Conservation (phyloP, 2,329 filamentous ascomycete species). For the Chaetomium globosum region DNA sequence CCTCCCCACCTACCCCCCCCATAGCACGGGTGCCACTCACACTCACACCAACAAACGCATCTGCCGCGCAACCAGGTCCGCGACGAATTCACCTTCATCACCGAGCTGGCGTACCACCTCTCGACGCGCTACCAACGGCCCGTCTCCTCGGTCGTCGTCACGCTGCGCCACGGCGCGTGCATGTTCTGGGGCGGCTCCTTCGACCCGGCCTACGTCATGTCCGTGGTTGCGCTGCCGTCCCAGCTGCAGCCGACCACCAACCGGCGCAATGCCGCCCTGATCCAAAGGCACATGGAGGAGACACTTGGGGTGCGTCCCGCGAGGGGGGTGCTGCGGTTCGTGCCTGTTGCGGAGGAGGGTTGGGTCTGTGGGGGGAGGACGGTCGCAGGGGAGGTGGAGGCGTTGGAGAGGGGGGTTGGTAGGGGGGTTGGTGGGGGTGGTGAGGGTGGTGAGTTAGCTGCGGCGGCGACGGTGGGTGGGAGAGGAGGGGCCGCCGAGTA, state of each 20-base stretch:
- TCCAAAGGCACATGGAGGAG: slow-evolving; percentile 75
- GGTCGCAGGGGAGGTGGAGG: slow-evolving; percentile 67
- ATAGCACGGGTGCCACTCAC: too few relatives aligned
- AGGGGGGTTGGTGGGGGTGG: background rate
- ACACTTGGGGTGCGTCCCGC: slow-evolving; percentile 66
- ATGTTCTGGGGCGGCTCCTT: slow-evolving; percentile 75
- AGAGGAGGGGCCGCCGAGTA: slow-evolving; percentile 5
- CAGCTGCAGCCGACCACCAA: slow-evolving; percentile 75
- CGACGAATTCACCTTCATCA: slow-evolving; percentile 74
- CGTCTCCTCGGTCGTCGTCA: slow-evolving; percentile 72
- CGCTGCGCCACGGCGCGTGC: slow-evolving; percentile 73
- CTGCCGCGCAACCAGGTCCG: slow-evolving; percentile 56
- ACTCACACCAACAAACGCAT: too few relatives aligned
- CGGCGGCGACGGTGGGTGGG: too few relatives aligned
- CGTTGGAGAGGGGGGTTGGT: slow-evolving; percentile 44
- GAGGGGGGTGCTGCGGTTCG: slow-evolving; percentile 74
- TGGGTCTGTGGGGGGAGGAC: slow-evolving; percentile 72
- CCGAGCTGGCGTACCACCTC: slow-evolving; percentile 71
- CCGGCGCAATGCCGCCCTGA: slow-evolving; percentile 75
- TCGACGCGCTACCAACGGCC: slow-evolving; percentile 75
- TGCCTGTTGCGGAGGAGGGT: slow-evolving; percentile 69
- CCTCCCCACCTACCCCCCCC: too few relatives aligned
- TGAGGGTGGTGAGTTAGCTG: background rate
- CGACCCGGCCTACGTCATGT: slow-evolving; percentile 78
- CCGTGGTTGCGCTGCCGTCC: slow-evolving; percentile 68